Evolutionary conservation across 2,329 filamentous ascomycete species (phyloP).

Genomic region (Nigrospora osmanthi): DNA sequence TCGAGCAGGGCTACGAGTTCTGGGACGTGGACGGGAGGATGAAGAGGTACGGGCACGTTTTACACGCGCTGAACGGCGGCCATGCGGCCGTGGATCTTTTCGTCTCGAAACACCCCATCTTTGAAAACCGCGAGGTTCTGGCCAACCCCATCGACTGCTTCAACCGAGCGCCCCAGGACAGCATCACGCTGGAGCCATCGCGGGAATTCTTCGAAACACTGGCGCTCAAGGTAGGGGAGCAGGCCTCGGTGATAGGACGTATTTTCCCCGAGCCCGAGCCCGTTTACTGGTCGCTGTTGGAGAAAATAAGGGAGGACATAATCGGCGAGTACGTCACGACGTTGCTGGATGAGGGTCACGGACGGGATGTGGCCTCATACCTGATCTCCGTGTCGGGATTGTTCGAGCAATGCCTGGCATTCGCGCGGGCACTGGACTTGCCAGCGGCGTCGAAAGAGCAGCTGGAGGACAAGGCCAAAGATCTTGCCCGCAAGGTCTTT

Average conservation of each 20-base stretch:
- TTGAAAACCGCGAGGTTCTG: constrained; percentile 63
- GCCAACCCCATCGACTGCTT: constrained; percentile 78
- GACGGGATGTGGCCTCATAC: constrained; percentile 66
- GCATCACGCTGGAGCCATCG: constrained; percentile 71
- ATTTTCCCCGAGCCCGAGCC: constrained; percentile 68
- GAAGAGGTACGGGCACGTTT: constrained; percentile 80
- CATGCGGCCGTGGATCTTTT: constrained; percentile 74
- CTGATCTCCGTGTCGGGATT: constrained; percentile 79
- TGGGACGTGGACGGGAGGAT: constrained; percentile 85
- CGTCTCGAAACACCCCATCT: constrained; percentile 79
- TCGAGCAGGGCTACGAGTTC: constrained; percentile 83
- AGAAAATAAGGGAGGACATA: constrained; percentile 77
- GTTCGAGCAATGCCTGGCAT: constrained; percentile 77
- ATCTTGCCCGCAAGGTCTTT: constrained; percentile 66
- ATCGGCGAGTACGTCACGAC: constrained; percentile 80
- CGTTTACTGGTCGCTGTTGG: constrained; percentile 71
- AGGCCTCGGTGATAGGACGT: constrained; percentile 69
- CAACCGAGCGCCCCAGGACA: constrained; percentile 55
- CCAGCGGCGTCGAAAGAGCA: constrained; percentile 54
- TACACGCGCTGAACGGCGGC: constrained; percentile 76
- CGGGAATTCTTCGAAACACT: constrained; percentile 73
- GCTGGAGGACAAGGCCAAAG: constrained; percentile 57
- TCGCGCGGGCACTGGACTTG: constrained; percentile 63
- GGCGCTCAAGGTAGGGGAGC: constrained; percentile 71
- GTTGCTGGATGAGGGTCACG: constrained; percentile 81